Base-by-base conservation (phyloP, 192 early-diverging fungal species). In the Backusella mclennaniae region DNA sequence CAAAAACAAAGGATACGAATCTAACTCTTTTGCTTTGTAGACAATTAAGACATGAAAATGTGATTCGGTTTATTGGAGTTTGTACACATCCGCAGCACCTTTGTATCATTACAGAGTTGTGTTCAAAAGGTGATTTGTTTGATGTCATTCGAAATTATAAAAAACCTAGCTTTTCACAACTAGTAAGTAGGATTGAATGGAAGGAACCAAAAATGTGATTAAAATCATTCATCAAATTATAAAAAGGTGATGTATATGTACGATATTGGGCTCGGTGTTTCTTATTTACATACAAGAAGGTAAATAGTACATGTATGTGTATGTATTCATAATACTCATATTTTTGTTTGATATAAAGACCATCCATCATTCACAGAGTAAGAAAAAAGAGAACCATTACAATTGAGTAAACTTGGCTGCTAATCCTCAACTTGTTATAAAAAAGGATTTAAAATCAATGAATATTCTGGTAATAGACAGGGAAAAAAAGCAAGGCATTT, bases 371-470 rank as follows among this genome's bases (percentile, higher is more conserved):
- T 35, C 92, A 93, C 68, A 81, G 92, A 66, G 87, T 88, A 85
- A 75, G 82, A 52, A 35, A 5, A 53, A 56, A 35, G 44, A 31
- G 53, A 52, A 46, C 26, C 23, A 71, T 67, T 0, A 29, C 1
- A 59, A 49, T 26, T 19, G 39, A 73, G 35, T 66, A 56, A 44
- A 26, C 59, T 19, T 29, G 42, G 4, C 23, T 42, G 21, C 46
- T 49, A 49, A 49, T 49, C n/a, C 0, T 49, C 17, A 49, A 19
- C 15, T 49, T 49, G 67, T 63, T 31, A n/a, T 69, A 39, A 19
- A 66, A 35, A n/a, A 88, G 85, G 92, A 93, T 73, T 77, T 93
- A 52, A 93, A 93, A 77, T 93, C 92, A 3, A 93, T 93, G 92
- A 93, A 93, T 69, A 87, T 93, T 36, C 77, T 93, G 26, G 83